Evolutionary conservation across 1,139 yeast species (phyloP).

Genomic region (Barnettozyma hawaiiensis): DNA sequence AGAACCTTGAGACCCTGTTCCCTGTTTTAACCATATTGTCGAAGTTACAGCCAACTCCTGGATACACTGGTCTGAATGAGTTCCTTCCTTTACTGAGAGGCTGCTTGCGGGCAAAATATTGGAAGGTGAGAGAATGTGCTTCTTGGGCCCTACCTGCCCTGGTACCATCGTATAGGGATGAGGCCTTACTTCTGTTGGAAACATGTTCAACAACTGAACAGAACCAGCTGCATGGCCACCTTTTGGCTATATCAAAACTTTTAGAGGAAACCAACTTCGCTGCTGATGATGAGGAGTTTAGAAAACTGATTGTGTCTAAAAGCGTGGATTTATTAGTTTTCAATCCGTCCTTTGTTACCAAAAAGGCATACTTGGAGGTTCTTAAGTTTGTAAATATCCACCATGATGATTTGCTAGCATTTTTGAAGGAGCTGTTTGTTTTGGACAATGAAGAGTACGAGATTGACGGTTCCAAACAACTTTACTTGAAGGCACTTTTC

Average conservation of each 20-base stretch:
- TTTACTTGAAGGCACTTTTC: slow-evolving; percentile 35
- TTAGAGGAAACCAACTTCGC: not conserved
- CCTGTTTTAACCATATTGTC: slow-evolving; percentile 70
- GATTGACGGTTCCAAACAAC: slow-evolving; percentile 44
- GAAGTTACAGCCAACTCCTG: slow-evolving; percentile 57
- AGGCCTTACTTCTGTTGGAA: slow-evolving; percentile 18
- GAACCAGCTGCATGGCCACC: slow-evolving; percentile 53
- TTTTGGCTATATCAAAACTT: slow-evolving; percentile 41
- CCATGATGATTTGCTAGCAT: slow-evolving; percentile 1
- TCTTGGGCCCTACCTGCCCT: slow-evolving; percentile 63
- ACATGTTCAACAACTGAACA: slow-evolving; percentile 25
- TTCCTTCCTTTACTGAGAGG: slow-evolving; percentile 42
- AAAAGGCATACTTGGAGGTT: slow-evolving; percentile 35
- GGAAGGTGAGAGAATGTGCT: slow-evolving; percentile 87
- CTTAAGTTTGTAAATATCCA: slow-evolving; percentile 10
- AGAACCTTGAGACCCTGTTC: slow-evolving; percentile 51
- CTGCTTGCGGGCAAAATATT: slow-evolving; percentile 47
- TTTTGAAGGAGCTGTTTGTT: slow-evolving; percentile 9
- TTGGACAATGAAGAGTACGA: slow-evolving; percentile 19
- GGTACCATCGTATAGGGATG: slow-evolving; percentile 30
- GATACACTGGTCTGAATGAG: slow-evolving; percentile 44
- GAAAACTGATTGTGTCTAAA: slow-evolving; percentile 11
- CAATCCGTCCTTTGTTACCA: slow-evolving; percentile 33
- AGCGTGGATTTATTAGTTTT: slow-evolving; percentile 24
- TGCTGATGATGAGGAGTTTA: slow-evolving; percentile 10